Conservation (phyloP, 108 stramenopile species). For the Skeletonema grethae region DNA sequence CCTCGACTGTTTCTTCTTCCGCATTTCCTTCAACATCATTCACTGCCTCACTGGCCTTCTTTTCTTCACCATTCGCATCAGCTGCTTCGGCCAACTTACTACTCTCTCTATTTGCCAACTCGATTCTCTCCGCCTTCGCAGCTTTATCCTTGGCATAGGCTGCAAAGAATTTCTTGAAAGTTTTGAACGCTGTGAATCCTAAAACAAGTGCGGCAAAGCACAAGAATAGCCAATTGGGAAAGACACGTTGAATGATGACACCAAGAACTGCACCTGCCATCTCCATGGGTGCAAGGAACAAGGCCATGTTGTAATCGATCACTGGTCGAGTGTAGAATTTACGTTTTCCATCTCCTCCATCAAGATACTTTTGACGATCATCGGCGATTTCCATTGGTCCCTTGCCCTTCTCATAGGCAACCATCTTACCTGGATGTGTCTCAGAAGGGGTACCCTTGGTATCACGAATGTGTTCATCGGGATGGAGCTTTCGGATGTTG, state of each 20-base stretch:
- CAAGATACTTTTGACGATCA: slow-evolving; percentile 23
- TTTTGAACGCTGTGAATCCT: slow-evolving; percentile 61
- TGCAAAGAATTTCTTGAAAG: slow-evolving; percentile 53
- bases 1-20: slow-evolving; percentile 11
- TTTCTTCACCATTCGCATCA: slow-evolving; percentile 18
- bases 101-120: slow-evolving; percentile 15
- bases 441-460: slow-evolving; percentile 22
- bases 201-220: slow-evolving; percentile 53
- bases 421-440: slow-evolving; percentile 22
- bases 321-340: slow-evolving; percentile 67
- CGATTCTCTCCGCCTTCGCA: neutral
- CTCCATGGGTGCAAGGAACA: slow-evolving; percentile 71
- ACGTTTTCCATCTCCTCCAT: slow-evolving; percentile 33
- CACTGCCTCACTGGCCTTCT: slow-evolving; percentile 14
- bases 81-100: neutral
- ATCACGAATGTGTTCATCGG: slow-evolving; percentile 33
- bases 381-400: slow-evolving; percentile 27
- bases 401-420: slow-evolving; percentile 31
- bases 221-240: slow-evolving; percentile 72
- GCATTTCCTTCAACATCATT: slow-evolving; percentile 12
- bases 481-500: slow-evolving; percentile 59
- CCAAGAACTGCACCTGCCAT: slow-evolving; percentile 80
- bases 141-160: slow-evolving; percentile 47
- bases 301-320: slow-evolving; percentile 72
- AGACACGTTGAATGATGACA: slow-evolving; percentile 57